phyloP scores from a whole-genome alignment of 805 yeast species.

The Saccharomycopsis schoenii region DNA sequence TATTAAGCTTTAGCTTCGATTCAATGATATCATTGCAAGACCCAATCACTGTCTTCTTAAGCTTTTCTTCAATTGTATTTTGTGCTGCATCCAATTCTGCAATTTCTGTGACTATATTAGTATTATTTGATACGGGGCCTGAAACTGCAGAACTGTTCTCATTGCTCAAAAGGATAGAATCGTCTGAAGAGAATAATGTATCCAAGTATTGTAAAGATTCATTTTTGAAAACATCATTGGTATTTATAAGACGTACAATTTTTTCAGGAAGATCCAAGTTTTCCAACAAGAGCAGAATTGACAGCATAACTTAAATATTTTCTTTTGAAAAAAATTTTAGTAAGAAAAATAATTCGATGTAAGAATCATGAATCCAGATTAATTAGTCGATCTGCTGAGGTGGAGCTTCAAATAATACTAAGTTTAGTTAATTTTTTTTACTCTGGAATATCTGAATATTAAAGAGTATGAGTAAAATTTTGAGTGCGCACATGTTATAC shows the following conservation, averaged over 20 bases:
- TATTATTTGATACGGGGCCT: not conserved
- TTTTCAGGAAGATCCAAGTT: not conserved
- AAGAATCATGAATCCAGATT: not conserved
- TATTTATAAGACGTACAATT: not conserved
- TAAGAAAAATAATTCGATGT: not conserved
- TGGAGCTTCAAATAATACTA: not conserved
- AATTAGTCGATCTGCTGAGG: not conserved
- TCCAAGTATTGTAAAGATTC: constrained; percentile 3
- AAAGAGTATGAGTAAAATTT: not conserved
- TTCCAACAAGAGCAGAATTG: not conserved
- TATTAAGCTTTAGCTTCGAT: constrained; percentile 31
- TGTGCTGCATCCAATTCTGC: constrained; percentile 61
- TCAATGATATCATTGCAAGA: constrained; percentile 33
- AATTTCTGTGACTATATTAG: constrained; percentile 44
- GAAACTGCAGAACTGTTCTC: not conserved
- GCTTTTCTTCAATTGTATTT: constrained; percentile 35
- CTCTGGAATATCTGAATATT: no score
- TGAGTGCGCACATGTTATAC: not conserved
- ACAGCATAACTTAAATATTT: not conserved
- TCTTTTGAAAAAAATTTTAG: not conserved
- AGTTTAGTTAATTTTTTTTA: not conserved
- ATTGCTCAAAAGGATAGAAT: not conserved
- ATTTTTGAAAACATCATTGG: not conserved
- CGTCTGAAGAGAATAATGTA: not conserved
- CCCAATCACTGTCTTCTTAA: constrained; percentile 31